phyloP scores from a whole-genome alignment of 805 yeast species.

The Kluyveromyces starmeri region DNA sequence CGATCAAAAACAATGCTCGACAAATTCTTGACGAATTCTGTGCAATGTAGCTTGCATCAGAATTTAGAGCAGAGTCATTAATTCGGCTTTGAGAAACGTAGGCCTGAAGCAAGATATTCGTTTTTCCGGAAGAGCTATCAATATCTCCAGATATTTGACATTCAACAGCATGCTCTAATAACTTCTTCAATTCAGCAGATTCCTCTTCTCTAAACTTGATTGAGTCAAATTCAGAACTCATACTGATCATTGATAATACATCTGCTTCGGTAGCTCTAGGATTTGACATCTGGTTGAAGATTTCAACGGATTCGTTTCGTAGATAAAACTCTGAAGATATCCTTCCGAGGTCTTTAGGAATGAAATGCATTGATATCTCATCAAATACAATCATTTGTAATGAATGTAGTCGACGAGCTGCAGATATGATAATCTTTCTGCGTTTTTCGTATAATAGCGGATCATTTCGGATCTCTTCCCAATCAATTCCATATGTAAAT shows the following conservation, averaged over 20 bases:
- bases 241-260: constrained; percentile 75
- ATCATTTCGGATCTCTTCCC: constrained; percentile 78
- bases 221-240: constrained; percentile 90
- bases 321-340: constrained; percentile 91
- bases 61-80: constrained; percentile 69
- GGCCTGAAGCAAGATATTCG: constrained; percentile 80
- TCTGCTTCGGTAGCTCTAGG: constrained; percentile 91
- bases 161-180: constrained; percentile 52
- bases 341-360: constrained; percentile 85
- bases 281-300: constrained; percentile 75
- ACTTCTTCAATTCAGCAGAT: constrained; percentile 53
- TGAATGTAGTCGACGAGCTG: constrained; percentile 76
- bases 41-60: constrained; percentile 89
- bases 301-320: constrained; percentile 75
- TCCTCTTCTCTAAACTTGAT: constrained; percentile 88
- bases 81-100: constrained; percentile 69
- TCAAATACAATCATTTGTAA: constrained; percentile 93
- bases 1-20: constrained; percentile 80
- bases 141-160: constrained; percentile 77
- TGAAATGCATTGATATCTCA: constrained; percentile 69
- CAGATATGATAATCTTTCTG: constrained; percentile 62
- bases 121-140: constrained; percentile 74
- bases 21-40: constrained; percentile 92
- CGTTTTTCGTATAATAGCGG: constrained; percentile 69
- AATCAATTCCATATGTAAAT: constrained; percentile 79